Evolutionary conservation across 768 basidiomycete species (phyloP).

Genomic region (Omphalotus guepiniiformis): DNA sequence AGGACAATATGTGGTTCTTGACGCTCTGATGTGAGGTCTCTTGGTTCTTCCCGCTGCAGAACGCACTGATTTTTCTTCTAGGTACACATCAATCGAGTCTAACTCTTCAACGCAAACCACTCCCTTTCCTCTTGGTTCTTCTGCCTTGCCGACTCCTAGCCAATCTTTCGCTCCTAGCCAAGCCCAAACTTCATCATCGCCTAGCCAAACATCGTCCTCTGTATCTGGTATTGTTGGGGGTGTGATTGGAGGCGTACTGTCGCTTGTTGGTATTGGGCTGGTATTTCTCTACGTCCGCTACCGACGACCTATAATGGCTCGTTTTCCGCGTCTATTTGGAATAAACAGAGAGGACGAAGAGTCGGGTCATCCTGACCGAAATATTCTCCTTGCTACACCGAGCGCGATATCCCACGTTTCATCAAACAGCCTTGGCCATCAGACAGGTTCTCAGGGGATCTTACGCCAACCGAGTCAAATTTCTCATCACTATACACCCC

Average conservation of each 20-base stretch:
- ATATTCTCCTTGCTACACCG: no score
- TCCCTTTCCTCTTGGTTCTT: background rate
- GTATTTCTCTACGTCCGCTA: background rate
- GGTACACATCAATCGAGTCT: background rate
- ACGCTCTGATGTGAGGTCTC: conserved; percentile 7
- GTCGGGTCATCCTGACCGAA: background rate
- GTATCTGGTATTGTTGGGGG: background rate
- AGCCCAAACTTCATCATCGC: background rate
- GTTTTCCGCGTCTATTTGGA: background rate
- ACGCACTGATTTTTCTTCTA: background rate
- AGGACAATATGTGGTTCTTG: conserved; percentile 1
- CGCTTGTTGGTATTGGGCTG: background rate
- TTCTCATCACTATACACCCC: background rate
- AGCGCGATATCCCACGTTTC: background rate
- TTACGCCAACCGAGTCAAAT: background rate
- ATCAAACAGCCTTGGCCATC: background rate
- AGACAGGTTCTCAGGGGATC: background rate
- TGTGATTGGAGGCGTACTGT: background rate
- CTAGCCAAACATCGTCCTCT: background rate
- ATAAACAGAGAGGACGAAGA: background rate
- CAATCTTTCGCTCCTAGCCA: background rate
- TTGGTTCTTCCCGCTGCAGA: background rate
- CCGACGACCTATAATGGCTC: background rate
- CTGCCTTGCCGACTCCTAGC: background rate
- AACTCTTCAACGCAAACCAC: background rate